Evolutionary conservation across 1,139 yeast species (phyloP).

Genomic region (Yamadazyma diddensiae): DNA sequence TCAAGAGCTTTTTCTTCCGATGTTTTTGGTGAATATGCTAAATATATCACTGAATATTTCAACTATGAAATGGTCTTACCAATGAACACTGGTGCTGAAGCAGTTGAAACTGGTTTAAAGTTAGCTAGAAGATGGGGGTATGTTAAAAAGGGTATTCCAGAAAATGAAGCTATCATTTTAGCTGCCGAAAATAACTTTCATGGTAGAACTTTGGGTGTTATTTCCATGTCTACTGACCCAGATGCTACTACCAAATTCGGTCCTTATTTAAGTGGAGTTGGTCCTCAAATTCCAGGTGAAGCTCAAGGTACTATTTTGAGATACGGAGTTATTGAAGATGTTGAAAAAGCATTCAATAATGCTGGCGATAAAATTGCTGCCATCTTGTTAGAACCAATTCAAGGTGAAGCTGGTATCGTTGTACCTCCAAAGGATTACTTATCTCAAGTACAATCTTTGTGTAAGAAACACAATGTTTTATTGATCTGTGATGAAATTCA

Average conservation of each 20-base stretch:
- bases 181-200: conserved; percentile 91
- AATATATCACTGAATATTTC: conserved; percentile 84
- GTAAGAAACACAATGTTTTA: conserved; percentile 80
- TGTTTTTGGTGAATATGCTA: conserved; percentile 82
- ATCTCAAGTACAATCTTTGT: conserved; percentile 65
- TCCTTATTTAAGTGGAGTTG: conserved; percentile 82
- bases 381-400: conserved; percentile 89
- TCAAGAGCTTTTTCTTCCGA: conserved; percentile 94
- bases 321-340: conserved; percentile 81
- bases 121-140: conserved; percentile 98
- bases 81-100: conserved; percentile 99
- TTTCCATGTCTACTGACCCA: conserved; percentile 94
- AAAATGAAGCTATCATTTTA: conserved; percentile 79
- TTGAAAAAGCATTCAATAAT: conserved; percentile 74
- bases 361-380: conserved; percentile 95
- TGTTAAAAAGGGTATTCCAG: conserved; percentile 77
- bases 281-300: conserved; percentile 73
- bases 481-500: conserved; percentile 96
- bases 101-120: conserved; percentile 93
- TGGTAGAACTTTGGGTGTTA: conserved; percentile 93
- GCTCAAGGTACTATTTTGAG: conserved; percentile 54
- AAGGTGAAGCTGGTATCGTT: conserved; percentile 98
- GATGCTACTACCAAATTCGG: conserved; percentile 90
- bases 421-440: conserved; percentile 88
- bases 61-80: conserved; percentile 92